Percentiles rank a stretch among this genome's conserved stretches.
phyloP scores from a whole-genome alignment of 1,284 basidiomycete species.

The Xerocomus alliaceus region DNA sequence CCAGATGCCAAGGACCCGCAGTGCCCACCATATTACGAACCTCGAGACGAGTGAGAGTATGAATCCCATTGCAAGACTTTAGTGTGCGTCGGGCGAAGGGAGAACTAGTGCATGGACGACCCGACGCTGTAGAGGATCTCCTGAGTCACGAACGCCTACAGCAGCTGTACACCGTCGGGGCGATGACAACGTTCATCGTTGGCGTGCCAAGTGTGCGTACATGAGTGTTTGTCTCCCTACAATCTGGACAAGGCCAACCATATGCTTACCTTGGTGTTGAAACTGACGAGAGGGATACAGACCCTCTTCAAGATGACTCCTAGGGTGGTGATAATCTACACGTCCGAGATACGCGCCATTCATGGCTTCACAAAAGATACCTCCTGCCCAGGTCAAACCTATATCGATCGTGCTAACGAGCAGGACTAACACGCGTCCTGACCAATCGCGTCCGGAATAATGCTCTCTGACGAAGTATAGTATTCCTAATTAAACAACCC shows the following conservation, averaged over 20 bases:
- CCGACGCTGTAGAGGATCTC: too few species aligned
- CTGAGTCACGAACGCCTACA: too few species aligned
- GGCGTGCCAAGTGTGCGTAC: too few species aligned
- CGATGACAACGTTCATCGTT: too few species aligned
- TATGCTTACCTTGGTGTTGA: background rate
- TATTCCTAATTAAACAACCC: background rate
- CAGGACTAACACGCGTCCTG: too few species aligned
- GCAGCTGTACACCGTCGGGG: too few species aligned
- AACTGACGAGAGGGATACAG: background rate
- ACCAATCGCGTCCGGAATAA: background rate
- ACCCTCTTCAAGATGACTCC: background rate
- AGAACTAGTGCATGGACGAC: too few species aligned
- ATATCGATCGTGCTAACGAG: too few species aligned
- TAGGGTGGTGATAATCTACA: background rate
- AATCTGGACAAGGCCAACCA: background rate
- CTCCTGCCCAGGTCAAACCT: too few species aligned
- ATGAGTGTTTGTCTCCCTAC: too few species aligned
- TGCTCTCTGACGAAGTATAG: conserved; percentile 1
- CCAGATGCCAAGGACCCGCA: background rate
- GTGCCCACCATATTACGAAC: background rate
- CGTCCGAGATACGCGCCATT: too few species aligned
- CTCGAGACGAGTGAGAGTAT: background rate
- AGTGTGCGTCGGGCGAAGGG: background rate
- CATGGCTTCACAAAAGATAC: too few species aligned
- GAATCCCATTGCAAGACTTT: background rate